phyloP scores from a whole-genome alignment of 108 stramenopile species.

The Bacterosira constricta region DNA sequence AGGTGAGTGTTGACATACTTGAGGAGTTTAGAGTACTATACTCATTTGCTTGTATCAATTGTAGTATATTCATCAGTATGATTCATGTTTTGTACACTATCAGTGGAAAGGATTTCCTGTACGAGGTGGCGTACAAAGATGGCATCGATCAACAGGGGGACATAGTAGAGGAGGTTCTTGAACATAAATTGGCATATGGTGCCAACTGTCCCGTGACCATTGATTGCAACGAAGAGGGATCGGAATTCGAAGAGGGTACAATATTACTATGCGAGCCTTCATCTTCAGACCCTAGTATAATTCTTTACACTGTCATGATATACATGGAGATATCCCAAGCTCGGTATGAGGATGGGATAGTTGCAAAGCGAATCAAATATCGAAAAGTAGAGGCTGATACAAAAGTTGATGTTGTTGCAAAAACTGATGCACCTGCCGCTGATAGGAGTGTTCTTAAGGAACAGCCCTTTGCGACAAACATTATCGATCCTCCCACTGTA shows the following conservation, averaged over 20 bases:
- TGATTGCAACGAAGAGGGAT: background rate
- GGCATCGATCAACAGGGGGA: background rate
- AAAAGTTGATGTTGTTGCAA: background rate
- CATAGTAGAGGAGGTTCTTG: background rate
- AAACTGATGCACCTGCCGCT: background rate
- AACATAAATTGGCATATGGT: slow-evolving; percentile 1
- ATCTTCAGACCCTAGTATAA: background rate
- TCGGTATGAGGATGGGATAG: background rate
- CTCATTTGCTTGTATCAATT: background rate
- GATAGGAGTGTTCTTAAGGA: background rate
- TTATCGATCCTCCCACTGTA: background rate
- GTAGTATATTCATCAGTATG: background rate
- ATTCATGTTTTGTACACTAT: background rate
- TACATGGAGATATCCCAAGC: background rate
- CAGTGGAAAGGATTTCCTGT: background rate
- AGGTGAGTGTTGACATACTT: slow-evolving; percentile 1
- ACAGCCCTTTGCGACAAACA: background rate
- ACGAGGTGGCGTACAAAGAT: background rate
- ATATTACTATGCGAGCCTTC: background rate
- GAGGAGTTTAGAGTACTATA: too few relatives aligned
- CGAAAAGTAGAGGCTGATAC: background rate
- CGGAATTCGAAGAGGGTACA: background rate
- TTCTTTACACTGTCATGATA: slow-evolving; percentile 6
- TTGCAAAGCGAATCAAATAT: slow-evolving; percentile 4
- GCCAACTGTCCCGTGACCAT: slow-evolving; percentile 7